Conservation (phyloP, 805 yeast species). For the Pichia paraexigua region DNA sequence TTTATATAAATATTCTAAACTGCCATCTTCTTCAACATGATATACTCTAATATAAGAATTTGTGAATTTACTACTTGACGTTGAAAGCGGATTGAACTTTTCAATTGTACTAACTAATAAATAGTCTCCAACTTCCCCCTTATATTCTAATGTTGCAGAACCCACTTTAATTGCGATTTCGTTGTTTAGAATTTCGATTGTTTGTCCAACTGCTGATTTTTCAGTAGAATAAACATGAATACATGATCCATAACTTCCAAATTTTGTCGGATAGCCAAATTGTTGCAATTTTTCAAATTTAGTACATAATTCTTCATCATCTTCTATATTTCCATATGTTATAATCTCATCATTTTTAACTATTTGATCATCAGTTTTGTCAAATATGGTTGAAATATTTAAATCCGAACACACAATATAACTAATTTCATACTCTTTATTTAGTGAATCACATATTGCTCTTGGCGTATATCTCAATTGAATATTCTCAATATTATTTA, state of each 20-base stretch:
- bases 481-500: constrained; percentile 27
- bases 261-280: constrained; percentile 33
- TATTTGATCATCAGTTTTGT: constrained; percentile 4
- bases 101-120: constrained; percentile 40
- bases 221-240: constrained; percentile 39
- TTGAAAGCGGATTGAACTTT: constrained; percentile 24
- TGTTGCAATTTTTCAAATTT: constrained; percentile 34
- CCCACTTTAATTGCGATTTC: constrained; percentile 38
- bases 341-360: constrained; percentile 18
- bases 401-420: constrained; percentile 43
- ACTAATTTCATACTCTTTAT: constrained; percentile 15
- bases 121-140: constrained; percentile 25
- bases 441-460: constrained; percentile 27
- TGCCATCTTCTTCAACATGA: constrained; percentile 28
- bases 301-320: constrained; percentile 9
- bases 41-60: constrained; percentile 32
- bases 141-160: constrained; percentile 25
- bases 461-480: constrained; percentile 47
- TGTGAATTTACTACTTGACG: constrained; percentile 4
- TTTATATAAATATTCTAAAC: constrained; percentile 45
- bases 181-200: constrained; percentile 34
- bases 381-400: constrained; percentile 28
- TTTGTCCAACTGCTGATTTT: constrained; percentile 30
- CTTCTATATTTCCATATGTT: constrained; percentile 19
- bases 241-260: constrained; percentile 42